Conservation (phyloP, 73 alveolate species). For the Loxodes magnus region DNA sequence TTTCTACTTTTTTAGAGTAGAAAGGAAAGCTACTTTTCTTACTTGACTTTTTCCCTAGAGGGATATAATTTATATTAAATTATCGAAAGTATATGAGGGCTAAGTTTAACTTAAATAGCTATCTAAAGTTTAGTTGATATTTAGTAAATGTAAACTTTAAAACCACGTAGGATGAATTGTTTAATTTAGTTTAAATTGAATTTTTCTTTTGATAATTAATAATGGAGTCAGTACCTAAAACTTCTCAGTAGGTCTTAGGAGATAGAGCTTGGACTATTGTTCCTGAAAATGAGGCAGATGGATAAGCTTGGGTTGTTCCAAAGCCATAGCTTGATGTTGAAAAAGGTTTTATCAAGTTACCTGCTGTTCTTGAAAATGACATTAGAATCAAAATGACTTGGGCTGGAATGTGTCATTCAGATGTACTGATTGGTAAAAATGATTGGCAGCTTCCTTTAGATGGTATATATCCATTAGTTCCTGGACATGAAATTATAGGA, state of each 20-base stretch:
- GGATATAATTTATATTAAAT: too few relatives aligned
- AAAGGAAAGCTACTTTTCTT: too few relatives aligned
- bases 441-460: background rate
- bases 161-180: too few relatives aligned
- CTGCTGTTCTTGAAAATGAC: conserved; percentile 6
- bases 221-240: too few relatives aligned
- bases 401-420: conserved; percentile 10
- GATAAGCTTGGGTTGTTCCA: background rate
- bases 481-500: conserved; percentile 38
- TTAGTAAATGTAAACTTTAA: too few relatives aligned
- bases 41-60: too few relatives aligned
- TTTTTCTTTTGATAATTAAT: too few relatives aligned
- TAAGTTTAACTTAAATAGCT: too few relatives aligned
- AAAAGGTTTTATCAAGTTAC: background rate
- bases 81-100: too few relatives aligned
- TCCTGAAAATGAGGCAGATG: conserved; percentile 1
- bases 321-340: background rate
- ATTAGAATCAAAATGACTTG: conserved; percentile 5
- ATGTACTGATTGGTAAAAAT: background rate
- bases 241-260: conserved; percentile 5
- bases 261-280: conserved; percentile 5
- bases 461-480: conserved; percentile 18
- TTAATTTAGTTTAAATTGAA: too few relatives aligned
- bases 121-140: too few relatives aligned
- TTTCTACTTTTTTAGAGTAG: too few relatives aligned